These are phyloP conservation scores for Fusarium floridanum DNA, from an alignment of 2,329 filamentous ascomycete species.

Conservation along the genomic window DNA sequence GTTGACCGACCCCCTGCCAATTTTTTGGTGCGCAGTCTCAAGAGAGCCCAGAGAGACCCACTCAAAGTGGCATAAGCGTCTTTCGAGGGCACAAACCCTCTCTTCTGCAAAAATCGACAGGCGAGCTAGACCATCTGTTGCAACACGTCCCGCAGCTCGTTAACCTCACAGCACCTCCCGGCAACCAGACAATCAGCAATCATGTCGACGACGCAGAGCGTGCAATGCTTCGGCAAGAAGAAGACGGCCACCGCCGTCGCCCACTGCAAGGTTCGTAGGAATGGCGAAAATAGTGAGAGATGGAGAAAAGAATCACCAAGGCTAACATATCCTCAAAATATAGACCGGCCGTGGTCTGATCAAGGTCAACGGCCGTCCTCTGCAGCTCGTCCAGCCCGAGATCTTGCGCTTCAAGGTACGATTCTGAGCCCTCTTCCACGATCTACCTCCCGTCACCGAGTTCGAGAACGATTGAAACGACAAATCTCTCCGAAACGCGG, in stretches of 20 bases:
- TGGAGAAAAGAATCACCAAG: conserved; percentile 13
- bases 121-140: conserved; percentile 40
- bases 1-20: neutral
- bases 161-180: conserved; percentile 39
- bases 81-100: conserved; percentile 53
- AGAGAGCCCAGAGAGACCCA: conserved; percentile 14
- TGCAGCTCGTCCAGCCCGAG: conserved; percentile 94
- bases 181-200: conserved; percentile 60
- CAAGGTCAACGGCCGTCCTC: conserved; percentile 98
- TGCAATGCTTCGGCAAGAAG: conserved; percentile 99
- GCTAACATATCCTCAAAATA: conserved; percentile 47
- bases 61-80: conserved; percentile 48
- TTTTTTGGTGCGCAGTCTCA: conserved; percentile 1
- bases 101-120: conserved; percentile 41
- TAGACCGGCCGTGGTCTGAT: conserved; percentile 78
- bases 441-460: conserved; percentile 13
- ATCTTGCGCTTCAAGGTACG: conserved; percentile 96
- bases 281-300: conserved; percentile 8
- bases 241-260: conserved; percentile 91
- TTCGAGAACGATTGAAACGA: conserved; percentile 21
- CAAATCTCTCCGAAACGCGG: neutral
- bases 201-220: conserved; percentile 83
- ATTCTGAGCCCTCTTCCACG: conserved; percentile 28
- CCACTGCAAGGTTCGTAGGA: conserved; percentile 84
- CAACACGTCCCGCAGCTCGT: conserved; percentile 41